Evolutionary conservation across 495 filamentous ascomycete genomes (phyloP).

Genomic region (Bombardia bombarda): DNA sequence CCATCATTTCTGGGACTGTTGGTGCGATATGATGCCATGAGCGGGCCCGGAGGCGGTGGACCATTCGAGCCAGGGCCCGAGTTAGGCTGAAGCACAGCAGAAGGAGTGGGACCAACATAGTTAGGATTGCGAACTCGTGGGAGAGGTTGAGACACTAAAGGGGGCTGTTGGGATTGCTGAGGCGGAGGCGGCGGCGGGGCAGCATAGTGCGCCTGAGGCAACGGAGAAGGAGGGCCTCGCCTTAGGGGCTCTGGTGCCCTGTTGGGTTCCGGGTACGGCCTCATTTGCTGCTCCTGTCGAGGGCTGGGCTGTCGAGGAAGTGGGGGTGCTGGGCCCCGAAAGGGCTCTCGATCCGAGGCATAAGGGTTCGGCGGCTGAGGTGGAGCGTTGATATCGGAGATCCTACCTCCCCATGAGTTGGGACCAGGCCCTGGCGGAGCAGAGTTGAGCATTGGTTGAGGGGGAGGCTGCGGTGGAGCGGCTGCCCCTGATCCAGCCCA

Average conservation of each 20-base stretch:
- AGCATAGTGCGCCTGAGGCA: slow-evolving; percentile 53
- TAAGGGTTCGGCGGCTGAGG: slow-evolving; percentile 68
- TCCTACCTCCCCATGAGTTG: slow-evolving; percentile 66
- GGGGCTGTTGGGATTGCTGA: slow-evolving; percentile 39
- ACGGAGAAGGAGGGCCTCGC: slow-evolving; percentile 38
- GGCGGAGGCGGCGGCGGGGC: slow-evolving; percentile 51
- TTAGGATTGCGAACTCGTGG: slow-evolving; percentile 62
- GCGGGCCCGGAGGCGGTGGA: slow-evolving; percentile 53
- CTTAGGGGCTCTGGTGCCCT: slow-evolving; percentile 34
- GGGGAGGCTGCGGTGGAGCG: slow-evolving; percentile 37
- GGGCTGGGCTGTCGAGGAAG: slow-evolving; percentile 62
- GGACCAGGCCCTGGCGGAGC: slow-evolving; percentile 57
- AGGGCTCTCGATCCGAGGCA: slow-evolving; percentile 59
- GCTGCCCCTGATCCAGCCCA: slow-evolving; percentile 67
- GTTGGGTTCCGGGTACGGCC: slow-evolving; percentile 65
- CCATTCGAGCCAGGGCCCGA: slow-evolving; percentile 21
- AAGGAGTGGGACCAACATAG: slow-evolving; percentile 55
- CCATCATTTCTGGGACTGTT: slow-evolving; percentile 78
- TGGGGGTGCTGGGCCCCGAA: slow-evolving; percentile 53
- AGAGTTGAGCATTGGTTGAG: slow-evolving; percentile 36
- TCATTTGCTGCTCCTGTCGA: slow-evolving; percentile 61
- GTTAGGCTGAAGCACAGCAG: slow-evolving; percentile 31
- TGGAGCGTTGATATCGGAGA: slow-evolving; percentile 69
- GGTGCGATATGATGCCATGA: slow-evolving; percentile 65
- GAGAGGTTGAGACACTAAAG: slow-evolving; percentile 23